Percentiles rank a stretch among this genome's conserved stretches.
Evolutionary conservation across 169 alveolate species (phyloP).

Genomic region (Babesia microti): DNA sequence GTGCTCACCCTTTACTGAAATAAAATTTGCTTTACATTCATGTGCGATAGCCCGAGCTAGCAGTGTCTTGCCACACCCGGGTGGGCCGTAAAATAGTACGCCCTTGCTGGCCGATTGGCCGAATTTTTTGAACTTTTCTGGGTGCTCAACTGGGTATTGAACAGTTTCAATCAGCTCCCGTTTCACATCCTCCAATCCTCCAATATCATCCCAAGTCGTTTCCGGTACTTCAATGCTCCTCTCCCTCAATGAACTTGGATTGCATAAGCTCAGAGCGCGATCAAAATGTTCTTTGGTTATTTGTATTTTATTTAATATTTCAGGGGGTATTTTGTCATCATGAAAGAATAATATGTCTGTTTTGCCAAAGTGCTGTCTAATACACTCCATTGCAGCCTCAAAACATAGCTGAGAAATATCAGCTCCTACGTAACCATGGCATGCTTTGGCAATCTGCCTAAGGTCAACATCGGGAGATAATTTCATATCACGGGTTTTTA

Average conservation of each 20-base stretch:
- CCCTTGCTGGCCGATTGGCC: conserved; percentile 70
- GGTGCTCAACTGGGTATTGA: conserved; percentile 66
- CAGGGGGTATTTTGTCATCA: conserved; percentile 46
- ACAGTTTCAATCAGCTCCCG: conserved; percentile 69
- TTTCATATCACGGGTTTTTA: conserved; percentile 73
- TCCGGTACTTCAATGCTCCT: conserved; percentile 85
- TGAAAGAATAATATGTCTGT: conserved; percentile 26
- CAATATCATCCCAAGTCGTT: conserved; percentile 86
- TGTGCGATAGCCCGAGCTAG: conserved; percentile 83
- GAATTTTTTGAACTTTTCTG: conserved; percentile 60
- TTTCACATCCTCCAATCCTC: conserved; percentile 77
- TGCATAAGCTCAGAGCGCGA: conserved; percentile 73
- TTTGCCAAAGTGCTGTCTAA: conserved; percentile 45
- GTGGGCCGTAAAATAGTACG: conserved; percentile 82
- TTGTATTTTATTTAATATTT: conserved; percentile 42
- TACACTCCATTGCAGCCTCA: conserved; percentile 77
- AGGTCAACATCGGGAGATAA: conserved; percentile 67
- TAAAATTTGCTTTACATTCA: conserved; percentile 74
- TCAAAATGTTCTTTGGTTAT: conserved; percentile 66
- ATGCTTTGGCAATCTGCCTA: conserved; percentile 72
- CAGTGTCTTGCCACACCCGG: conserved; percentile 90
- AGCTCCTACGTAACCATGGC: conserved; percentile 88
- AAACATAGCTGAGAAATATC: conserved; percentile 77
- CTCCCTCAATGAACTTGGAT: conserved; percentile 84
- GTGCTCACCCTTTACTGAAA: conserved; percentile 61